Base-by-base conservation (phyloP, 2,329 filamentous ascomycete species). In the Penicillium sp. region DNA sequence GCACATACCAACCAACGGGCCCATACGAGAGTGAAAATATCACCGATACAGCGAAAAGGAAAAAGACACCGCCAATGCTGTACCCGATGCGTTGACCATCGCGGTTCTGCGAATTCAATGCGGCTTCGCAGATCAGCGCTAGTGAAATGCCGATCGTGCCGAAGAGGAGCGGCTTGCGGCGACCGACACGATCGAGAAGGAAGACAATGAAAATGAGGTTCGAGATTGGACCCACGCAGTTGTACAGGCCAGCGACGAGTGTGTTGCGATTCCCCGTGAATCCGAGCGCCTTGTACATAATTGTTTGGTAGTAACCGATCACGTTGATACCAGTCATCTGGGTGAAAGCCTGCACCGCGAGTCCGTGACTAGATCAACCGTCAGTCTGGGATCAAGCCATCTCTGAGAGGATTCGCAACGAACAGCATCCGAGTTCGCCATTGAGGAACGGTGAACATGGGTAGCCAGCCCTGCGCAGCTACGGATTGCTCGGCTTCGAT, bases 341-440 rank as follows among this genome's bases (percentile, higher is more conserved):
- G 52, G 87, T 86, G 67, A 90, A 87, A 62, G 87, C 82, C 71
- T 91, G 87, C 42, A 88, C 83, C 35, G 85, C 75, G 45, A 83
- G 83, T 25, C 85, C 88, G 62, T 88, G 84, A 3, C 71, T 66
- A 28, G 5, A 19, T 7, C n/a, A 26, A 10, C 38, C 2, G 53
- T 65, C 13, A 65, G 62, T 42, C 16, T n/a, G 7, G 7, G 70
- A 49, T 7, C n/a, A 3, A 19, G 4, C 4, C 19, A 38, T 13
- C n/a, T 10, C 11, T 26, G 22, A 13, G 35, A 22, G 42, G 10
- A 22, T n/a, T 33, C 33, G 33, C 10, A 25, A 68, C 71, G 46
- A 66, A 73, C 64, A 88, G 73, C 54, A 89, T 82, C 16, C 88
- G 81, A 52, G 81, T 87, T 69, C 88, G 82, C 81, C 86, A 74